These are phyloP conservation scores for Cyphellophora attinorum DNA, from an alignment of 2,329 filamentous ascomycete species.

Conservation along the genomic window DNA sequence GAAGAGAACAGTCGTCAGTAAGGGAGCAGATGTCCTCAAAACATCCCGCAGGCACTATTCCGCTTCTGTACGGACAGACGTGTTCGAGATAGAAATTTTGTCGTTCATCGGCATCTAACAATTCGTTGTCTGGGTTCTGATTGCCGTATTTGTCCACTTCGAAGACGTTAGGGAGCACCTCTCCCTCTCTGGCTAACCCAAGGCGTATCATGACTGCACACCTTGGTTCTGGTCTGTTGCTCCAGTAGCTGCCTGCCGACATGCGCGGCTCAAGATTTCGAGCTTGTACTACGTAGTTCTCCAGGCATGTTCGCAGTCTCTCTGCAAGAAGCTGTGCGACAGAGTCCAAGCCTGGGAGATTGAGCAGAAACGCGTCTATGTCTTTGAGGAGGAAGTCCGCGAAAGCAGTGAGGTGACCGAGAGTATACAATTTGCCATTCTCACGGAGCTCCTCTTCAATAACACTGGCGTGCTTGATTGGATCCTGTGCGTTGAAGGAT, in stretches of 20 bases:
- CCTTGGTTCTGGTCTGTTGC: background rate
- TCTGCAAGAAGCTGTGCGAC: background rate
- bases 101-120: too few species aligned
- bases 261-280: slow-evolving; percentile 6
- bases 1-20: background rate
- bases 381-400: slow-evolving; percentile 1
- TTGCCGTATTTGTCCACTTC: background rate
- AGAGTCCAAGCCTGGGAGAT: background rate
- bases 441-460: slow-evolving; percentile 1
- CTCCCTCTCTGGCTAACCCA: background rate
- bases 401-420: slow-evolving; percentile 3
- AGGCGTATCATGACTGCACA: background rate
- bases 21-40: background rate
- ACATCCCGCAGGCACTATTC: slow-evolving; percentile 6
- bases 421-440: background rate
- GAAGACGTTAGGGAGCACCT: background rate
- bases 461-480: slow-evolving; percentile 1
- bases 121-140: background rate
- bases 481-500: slow-evolving; percentile 1
- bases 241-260: slow-evolving; percentile 10
- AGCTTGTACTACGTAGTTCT: slow-evolving; percentile 7
- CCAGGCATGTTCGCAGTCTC: slow-evolving; percentile 2
- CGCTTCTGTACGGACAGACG: slow-evolving; percentile 11
- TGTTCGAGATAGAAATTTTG: slow-evolving; percentile 8
- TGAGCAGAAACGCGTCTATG: background rate